Conservation (phyloP, 1,284 basidiomycete genomes). For the Thecaphora thlaspeos region DNA sequence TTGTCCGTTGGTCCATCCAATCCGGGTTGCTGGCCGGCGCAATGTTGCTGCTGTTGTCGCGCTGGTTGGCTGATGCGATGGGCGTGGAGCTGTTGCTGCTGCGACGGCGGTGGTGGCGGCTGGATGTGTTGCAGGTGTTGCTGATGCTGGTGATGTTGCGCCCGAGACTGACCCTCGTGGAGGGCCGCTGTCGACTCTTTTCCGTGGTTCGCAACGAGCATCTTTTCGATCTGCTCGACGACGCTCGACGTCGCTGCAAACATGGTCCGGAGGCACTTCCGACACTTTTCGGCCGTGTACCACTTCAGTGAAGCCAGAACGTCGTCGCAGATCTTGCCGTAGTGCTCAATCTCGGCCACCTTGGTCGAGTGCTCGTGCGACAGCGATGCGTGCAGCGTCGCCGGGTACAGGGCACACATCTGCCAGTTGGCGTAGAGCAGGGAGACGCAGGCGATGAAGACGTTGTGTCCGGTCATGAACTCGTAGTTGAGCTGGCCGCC, state of each 20-base stretch:
- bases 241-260: conserved; percentile 31
- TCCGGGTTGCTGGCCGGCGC: neutral
- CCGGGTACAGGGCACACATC: conserved; percentile 29
- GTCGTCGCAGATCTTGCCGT: conserved; percentile 31
- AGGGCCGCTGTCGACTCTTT: too few relatives aligned
- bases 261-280: conserved; percentile 34
- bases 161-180: too few relatives aligned
- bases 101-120: too few relatives aligned
- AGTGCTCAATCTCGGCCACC: conserved; percentile 36
- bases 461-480: conserved; percentile 39
- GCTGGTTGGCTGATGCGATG: too few relatives aligned
- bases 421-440: conserved; percentile 36
- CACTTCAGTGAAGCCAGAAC: conserved; percentile 31
- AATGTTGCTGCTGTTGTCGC: too few relatives aligned
- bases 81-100: too few relatives aligned
- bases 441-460: conserved; percentile 32
- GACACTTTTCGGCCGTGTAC: conserved; percentile 34
- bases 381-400: conserved; percentile 20
- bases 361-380: conserved; percentile 28
- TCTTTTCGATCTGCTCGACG: conserved; percentile 31
- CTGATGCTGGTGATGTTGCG: neutral
- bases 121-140: neutral
- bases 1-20: neutral
- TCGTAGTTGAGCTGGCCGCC: conserved; percentile 39
- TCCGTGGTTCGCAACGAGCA: too few relatives aligned